A percentile compares a stretch with the other conserved stretches of the same genome.
Conservation (phyloP, 495 filamentous ascomycete genomes). For the Aspergillus biplanus region DNA sequence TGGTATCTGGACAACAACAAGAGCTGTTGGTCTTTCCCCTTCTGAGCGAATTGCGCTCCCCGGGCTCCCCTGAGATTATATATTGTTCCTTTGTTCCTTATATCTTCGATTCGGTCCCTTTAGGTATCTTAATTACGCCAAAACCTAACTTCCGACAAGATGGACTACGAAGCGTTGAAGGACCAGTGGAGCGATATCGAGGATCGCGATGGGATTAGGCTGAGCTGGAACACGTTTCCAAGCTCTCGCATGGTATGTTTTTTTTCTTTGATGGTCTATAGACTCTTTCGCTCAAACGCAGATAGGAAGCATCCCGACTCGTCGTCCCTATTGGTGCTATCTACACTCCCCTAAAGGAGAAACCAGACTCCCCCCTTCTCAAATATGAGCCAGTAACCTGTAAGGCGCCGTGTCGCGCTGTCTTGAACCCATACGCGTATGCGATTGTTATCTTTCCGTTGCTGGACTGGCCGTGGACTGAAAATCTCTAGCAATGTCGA, state of each 20-base stretch:
- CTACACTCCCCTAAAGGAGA: slow-evolving; percentile 97
- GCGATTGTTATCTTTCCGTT: slow-evolving; percentile 25
- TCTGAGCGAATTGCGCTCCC: slow-evolving; percentile 40
- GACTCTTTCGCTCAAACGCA: slow-evolving; percentile 27
- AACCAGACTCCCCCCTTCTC: slow-evolving; percentile 82
- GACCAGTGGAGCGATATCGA: slow-evolving; percentile 98
- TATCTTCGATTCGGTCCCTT: slow-evolving; percentile 23
- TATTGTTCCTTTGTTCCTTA: slow-evolving; percentile 27
- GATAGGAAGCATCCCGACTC: slow-evolving; percentile 90
- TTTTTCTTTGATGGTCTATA: slow-evolving; percentile 10
- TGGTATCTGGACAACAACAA: slow-evolving; percentile 28
- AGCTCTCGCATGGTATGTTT: slow-evolving; percentile 89
- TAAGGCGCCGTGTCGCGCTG: slow-evolving; percentile 93
- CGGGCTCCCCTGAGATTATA: slow-evolving; percentile 26
- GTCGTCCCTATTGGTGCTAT: slow-evolving; percentile 97
- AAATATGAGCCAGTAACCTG: slow-evolving; percentile 98
- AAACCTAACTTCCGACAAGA: slow-evolving; percentile 38
- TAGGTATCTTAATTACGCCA: slow-evolving; percentile 35
- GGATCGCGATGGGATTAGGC: slow-evolving; percentile 92
- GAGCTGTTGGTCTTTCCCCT: slow-evolving; percentile 29
- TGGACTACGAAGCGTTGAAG: slow-evolving; percentile 84
- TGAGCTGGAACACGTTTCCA: slow-evolving; percentile 99
- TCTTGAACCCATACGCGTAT: slow-evolving; percentile 96
- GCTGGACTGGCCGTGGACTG: slow-evolving; percentile 21
- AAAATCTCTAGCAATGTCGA: slow-evolving; percentile 78